Base-by-base conservation (phyloP, 805 yeast species). In the Lipomyces mesembrius region DNA sequence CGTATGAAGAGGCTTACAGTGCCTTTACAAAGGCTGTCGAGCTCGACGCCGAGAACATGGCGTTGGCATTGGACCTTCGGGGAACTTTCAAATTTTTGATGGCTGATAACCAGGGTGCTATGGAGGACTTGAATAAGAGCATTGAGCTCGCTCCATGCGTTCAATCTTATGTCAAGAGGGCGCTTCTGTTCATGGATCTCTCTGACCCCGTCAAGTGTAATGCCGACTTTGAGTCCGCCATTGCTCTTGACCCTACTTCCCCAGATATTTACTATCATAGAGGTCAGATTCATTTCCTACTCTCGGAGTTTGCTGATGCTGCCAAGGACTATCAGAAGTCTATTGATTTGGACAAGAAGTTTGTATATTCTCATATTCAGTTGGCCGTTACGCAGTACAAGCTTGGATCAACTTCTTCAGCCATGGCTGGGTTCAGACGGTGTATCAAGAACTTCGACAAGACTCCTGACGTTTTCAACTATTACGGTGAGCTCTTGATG, bases 231-330 rank as follows among this genome's bases (percentile, higher is more conserved):
- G 85, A 86, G 61, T 80, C 83, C 62, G 98, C 98, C 25, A 82
- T 87, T 67, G 80, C 83, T 67, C 76, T 89, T 69, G 88, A 91
- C 75, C 86, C 94, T 60, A 80, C 85, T 29, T 86, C 87, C 75
- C 87, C 95, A 43, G 97, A 95, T 76, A 85, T 89, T 72, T 91
- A 88, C 82, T 95, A 95, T 83, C 99, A 95, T 81, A 87, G 89
- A 77, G 99, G 96, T 73, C 99, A 95, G 85, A 84, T 93, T 77
- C 86, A 84, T 78, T 94, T 93, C 81, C 82, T 95, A 75, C 86
- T 91, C 69, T 88, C 88, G 69, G 90, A 91, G 68, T 86, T 90
- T 75, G 80, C 79, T 51, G 83, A 86, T 71, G 98, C 99, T 49
- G 84, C 87, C 75, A 80, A 77, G 53, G 87, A 90, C 80, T 95